Evolutionary conservation across 2,329 filamentous ascomycete genomes (phyloP), one percentile per base, ranked within the genome.

Genomic region (Emergomyces orientalis): DNA sequence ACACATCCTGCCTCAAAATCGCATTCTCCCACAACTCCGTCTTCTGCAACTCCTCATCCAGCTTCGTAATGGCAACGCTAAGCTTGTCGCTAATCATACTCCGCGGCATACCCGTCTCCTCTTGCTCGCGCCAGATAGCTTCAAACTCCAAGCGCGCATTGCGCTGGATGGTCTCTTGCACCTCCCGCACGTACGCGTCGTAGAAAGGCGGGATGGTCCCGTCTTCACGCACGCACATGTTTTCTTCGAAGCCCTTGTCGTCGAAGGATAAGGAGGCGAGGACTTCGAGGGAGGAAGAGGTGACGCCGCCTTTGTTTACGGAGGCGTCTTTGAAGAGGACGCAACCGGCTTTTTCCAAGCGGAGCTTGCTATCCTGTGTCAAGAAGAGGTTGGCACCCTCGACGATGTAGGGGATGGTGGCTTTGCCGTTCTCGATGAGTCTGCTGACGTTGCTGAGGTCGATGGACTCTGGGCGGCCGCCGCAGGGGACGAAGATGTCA

Each of bases 361-460:
- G 89, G 62, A 97, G 84, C 81, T 97, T 97, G 70, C 93, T 93
- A 71, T 99, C 94, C 77, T 99, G 94, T 0, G 94, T 97, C 78
- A 99, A 95, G 84, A 99, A 99, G 62, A 99, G 82, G 76, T 97
- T 99, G 76, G 94, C 94, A 61, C 94, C 94, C 78, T 99, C 94
- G 54, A 99, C 93, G 61, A 99, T 94, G 79, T 95, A 99, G 0
- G 93, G 92, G 65, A 99, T 88, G 13, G 84, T 85, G 27, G 84
- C 83, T 80, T 96, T 97, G 78, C 92, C 91, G 66, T 96, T 86
- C 73, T 88, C 86, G 76, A 99, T 97, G 66, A 99, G 84, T 75
- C 89, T 90, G 77, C 84, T 88, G 65, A 92, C 93, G 8, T 88
- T 90, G 62, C 90, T 88, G 63, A 97, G 85, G 74, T 99, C 93